A percentile compares a stretch with the other conserved stretches of the same genome.
phyloP scores from a whole-genome alignment of 257 asterid genomes.

The Penstemon davidsonii region DNA sequence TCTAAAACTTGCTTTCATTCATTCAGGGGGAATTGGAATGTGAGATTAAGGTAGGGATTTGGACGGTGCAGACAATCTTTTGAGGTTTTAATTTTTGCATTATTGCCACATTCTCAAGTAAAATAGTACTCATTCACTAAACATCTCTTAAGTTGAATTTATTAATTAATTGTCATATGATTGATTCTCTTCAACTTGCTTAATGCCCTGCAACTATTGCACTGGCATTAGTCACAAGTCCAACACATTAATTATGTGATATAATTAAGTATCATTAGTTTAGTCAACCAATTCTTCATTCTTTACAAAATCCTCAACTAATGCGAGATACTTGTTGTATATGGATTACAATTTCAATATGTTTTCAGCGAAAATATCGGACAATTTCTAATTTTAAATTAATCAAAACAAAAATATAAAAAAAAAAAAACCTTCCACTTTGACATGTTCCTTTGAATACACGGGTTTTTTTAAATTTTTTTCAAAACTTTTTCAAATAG shows the following conservation, averaged over 20 bases:
- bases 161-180: slow-evolving; percentile 34
- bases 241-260: slow-evolving; percentile 28
- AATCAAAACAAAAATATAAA: too few species aligned
- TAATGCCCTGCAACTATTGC: background rate
- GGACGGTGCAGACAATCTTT: slow-evolving; percentile 49
- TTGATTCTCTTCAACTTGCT: background rate
- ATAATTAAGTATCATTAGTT: slow-evolving; percentile 14
- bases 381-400: too few species aligned
- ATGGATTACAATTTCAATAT: too few species aligned
- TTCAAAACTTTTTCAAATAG: background rate
- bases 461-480: background rate
- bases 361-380: too few species aligned
- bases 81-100: slow-evolving; percentile 19
- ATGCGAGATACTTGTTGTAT: too few species aligned
- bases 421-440: too few species aligned
- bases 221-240: background rate
- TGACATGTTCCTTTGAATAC: background rate
- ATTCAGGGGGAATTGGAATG: too few species aligned
- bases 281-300: slow-evolving; percentile 38
- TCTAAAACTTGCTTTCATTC: too few species aligned
- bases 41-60: slow-evolving; percentile 23
- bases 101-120: slow-evolving; percentile 28
- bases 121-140: background rate
- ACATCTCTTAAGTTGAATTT: slow-evolving; percentile 28
- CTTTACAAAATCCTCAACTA: background rate